Percentiles rank a stretch among this genome's conserved stretches.
Conservation (phyloP, 2,329 filamentous ascomycete species). For the Zalaria obscura region DNA sequence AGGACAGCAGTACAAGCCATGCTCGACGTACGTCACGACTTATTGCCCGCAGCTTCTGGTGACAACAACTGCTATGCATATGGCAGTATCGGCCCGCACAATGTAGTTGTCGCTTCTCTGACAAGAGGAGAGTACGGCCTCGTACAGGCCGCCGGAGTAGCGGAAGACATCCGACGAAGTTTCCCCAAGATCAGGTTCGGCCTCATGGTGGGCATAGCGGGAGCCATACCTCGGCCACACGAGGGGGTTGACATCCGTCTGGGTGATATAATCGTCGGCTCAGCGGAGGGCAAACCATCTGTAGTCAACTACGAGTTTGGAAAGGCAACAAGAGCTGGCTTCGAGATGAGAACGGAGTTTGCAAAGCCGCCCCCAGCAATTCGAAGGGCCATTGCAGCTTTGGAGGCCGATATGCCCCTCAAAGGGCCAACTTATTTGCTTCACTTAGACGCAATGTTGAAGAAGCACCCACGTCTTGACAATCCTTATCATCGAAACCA, state of each 20-base stretch:
- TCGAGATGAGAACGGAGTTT: neutral
- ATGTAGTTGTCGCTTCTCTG: constrained; percentile 9
- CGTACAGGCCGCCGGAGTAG: constrained; percentile 9
- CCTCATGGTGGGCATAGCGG: constrained; percentile 13
- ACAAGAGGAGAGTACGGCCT: constrained; percentile 10
- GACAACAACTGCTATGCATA: constrained; percentile 7
- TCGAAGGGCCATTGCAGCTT: no score
- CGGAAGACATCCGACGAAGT: constrained; percentile 8
- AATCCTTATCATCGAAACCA: no score
- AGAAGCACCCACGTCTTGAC: no score
- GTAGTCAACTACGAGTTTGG: constrained; percentile 16
- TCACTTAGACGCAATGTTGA: no score
- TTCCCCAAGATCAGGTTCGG: constrained; percentile 9
- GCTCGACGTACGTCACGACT: constrained; percentile 7
- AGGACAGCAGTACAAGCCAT: no score
- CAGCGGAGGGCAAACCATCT: constrained; percentile 3
- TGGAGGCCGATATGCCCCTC: no score
- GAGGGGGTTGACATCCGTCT: constrained; percentile 15
- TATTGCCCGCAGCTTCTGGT: neutral
- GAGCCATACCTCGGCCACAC: constrained; percentile 8
- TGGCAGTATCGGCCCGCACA: constrained; percentile 6
- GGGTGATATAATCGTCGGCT: constrained; percentile 15
- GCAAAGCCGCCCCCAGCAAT: no score
- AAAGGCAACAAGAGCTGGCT: neutral
- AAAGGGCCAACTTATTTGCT: no score